phyloP scores from a whole-genome alignment of 225 moss, liverwort and hornwort species.

The Antitrichia curtipendula region DNA sequence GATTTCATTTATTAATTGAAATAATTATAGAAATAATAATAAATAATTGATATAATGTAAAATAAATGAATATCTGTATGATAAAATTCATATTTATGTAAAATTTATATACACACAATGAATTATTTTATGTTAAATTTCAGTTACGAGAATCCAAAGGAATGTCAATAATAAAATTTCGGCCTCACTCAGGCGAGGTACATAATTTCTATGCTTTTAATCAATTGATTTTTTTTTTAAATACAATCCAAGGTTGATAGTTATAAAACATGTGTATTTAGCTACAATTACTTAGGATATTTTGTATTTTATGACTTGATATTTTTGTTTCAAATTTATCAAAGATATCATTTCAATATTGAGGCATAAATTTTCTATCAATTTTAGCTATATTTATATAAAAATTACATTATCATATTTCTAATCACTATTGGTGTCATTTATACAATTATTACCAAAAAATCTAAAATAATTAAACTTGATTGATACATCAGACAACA shows the following conservation, averaged over 20 bases:
- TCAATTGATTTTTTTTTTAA: no score
- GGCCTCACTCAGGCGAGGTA: slow-evolving; percentile 98
- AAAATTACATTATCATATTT: not conserved
- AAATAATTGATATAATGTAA: not conserved
- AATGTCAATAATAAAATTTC: slow-evolving; percentile 72
- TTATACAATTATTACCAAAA: not conserved
- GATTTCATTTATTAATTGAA: not conserved
- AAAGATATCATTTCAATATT: not conserved
- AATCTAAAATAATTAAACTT: not conserved
- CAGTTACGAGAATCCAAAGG: slow-evolving; percentile 80
- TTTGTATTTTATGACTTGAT: no score
- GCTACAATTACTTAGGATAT: not conserved
- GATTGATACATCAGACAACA: not conserved
- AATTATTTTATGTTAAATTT: not conserved
- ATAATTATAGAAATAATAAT: no score
- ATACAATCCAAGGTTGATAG: not conserved
- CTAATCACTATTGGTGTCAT: not conserved
- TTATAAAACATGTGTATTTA: not conserved
- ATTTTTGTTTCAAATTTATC: not conserved
- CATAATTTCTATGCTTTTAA: not conserved
- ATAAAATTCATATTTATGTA: rapidly evolving
- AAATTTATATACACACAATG: not conserved
- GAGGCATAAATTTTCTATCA: rapidly evolving
- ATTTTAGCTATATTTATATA: not conserved
- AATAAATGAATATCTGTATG: not conserved